Evolutionary conservation across 108 stramenopile genomes (phyloP).

Genomic region (Bacterosira constricta): DNA sequence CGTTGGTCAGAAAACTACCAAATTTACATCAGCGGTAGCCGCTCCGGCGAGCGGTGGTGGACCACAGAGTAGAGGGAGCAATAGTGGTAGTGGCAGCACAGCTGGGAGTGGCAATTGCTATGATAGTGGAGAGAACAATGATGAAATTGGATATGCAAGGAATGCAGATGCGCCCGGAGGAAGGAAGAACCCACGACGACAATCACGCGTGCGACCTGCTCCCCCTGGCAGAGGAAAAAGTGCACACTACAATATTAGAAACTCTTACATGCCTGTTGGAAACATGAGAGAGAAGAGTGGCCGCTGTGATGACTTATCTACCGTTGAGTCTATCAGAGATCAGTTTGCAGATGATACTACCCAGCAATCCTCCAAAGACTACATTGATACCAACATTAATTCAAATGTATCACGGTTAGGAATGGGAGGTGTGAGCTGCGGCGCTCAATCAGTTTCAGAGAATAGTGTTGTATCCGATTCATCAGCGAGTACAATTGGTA

Average conservation of each 20-base stretch:
- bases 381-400: too few species aligned
- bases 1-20: background rate
- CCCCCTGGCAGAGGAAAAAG: too few species aligned
- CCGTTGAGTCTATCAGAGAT: constrained; percentile 8
- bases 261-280: too few species aligned
- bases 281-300: too few species aligned
- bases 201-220: too few species aligned
- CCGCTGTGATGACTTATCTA: background rate
- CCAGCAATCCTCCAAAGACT: too few species aligned
- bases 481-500: constrained; percentile 4
- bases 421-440: constrained; percentile 38
- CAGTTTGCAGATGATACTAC: constrained; percentile 2
- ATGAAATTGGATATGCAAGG: constrained; percentile 33
- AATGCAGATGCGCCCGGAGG: constrained; percentile 18
- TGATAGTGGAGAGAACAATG: constrained; percentile 12
- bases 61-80: background rate
- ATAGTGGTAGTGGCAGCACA: background rate
- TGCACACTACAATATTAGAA: too few species aligned
- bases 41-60: background rate
- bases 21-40: background rate
- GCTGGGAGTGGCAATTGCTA: constrained; percentile 2
- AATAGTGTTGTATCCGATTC: constrained; percentile 9
- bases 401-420: constrained; percentile 32
- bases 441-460: constrained; percentile 14
- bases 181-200: too few species aligned